A percentile compares a stretch with the other conserved stretches of the same genome.
Evolutionary conservation across 768 basidiomycete genomes (phyloP).

Genomic region (Tricholoma bakamatsutake): DNA sequence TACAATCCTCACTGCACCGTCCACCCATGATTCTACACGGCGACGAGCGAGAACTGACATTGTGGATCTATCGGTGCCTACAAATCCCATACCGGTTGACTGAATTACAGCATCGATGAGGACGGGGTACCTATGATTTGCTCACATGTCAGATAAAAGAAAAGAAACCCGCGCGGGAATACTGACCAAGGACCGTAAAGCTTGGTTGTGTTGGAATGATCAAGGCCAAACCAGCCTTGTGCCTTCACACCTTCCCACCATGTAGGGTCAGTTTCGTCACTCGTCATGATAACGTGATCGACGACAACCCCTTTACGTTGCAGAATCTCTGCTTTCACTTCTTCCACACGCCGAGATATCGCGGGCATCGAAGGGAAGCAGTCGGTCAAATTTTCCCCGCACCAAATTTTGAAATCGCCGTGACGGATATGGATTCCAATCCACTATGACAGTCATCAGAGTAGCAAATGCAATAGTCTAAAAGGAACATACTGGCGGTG

Average conservation of each 20-base stretch:
- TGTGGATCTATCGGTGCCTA: conserved; percentile 68
- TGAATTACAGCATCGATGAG: conserved; percentile 71
- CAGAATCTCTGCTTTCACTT: conserved; percentile 44
- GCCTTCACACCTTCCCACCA: conserved; percentile 52
- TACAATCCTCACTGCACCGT: conserved; percentile 44
- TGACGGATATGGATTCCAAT: conserved; percentile 55
- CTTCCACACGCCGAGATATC: conserved; percentile 48
- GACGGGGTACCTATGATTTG: conserved; percentile 54
- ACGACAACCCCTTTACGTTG: conserved; percentile 39
- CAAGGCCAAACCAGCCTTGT: conserved; percentile 46
- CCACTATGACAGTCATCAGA: conserved; percentile 29
- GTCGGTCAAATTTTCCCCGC: conserved; percentile 35
- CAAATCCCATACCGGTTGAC: conserved; percentile 58
- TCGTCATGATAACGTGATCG: conserved; percentile 57
- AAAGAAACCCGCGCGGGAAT: not conserved
- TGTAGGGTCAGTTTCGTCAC: conserved; percentile 49
- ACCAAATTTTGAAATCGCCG: conserved; percentile 46
- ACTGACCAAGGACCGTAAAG: conserved; percentile 45
- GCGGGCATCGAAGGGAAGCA: conserved; percentile 53
- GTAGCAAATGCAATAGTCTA: not conserved
- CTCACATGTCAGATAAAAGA: not conserved
- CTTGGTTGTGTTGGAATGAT: conserved; percentile 44
- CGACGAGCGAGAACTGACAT: conserved; percentile 63
- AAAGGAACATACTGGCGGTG: conserved; percentile 38
- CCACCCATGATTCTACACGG: conserved; percentile 63